Conservation (phyloP, 2,329 filamentous ascomycete genomes). For the Pezizomycotina sp. region DNA sequence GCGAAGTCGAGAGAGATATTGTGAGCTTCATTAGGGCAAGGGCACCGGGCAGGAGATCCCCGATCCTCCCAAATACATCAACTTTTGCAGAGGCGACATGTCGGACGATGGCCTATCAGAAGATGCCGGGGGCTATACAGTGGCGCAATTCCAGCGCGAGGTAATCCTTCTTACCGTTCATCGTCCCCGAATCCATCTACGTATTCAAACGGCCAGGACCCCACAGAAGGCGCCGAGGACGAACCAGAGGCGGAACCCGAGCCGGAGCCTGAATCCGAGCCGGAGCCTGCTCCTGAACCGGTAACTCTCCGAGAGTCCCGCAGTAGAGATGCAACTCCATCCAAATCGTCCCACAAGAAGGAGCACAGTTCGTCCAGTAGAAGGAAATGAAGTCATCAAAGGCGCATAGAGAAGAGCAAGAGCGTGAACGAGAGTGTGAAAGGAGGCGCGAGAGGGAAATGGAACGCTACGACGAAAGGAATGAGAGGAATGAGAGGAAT, state of each 20-base stretch:
- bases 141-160: slow-evolving; percentile 85
- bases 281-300: slow-evolving; percentile 12
- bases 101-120: slow-evolving; percentile 64
- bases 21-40: slow-evolving; percentile 66
- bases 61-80: slow-evolving; percentile 93
- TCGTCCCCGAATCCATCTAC: slow-evolving; percentile 90
- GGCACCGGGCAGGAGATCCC: slow-evolving; percentile 96
- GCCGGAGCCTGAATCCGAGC: slow-evolving; percentile 8
- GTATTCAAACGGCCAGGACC: slow-evolving; percentile 32
- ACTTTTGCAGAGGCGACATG: slow-evolving; percentile 82
- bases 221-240: slow-evolving; percentile 8
- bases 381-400: slow-evolving; percentile 5
- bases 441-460: too few species aligned
- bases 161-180: slow-evolving; percentile 94
- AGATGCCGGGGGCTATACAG: slow-evolving; percentile 78
- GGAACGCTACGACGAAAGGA: not conserved
- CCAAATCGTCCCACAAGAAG: slow-evolving; percentile 10
- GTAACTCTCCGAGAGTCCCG: too few species aligned
- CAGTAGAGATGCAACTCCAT: too few species aligned
- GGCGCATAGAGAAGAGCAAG: too few species aligned
- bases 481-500: slow-evolving; percentile 5
- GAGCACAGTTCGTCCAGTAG: slow-evolving; percentile 12
- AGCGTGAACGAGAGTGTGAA: too few species aligned
- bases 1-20: slow-evolving; percentile 95
- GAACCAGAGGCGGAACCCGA: slow-evolving; percentile 13